Percentiles rank a stretch among this genome's conserved stretches.
These are phyloP conservation scores for Lagenidium giganteum DNA, from an alignment of 352 stramenopile genomes.

Conservation along the genomic window DNA sequence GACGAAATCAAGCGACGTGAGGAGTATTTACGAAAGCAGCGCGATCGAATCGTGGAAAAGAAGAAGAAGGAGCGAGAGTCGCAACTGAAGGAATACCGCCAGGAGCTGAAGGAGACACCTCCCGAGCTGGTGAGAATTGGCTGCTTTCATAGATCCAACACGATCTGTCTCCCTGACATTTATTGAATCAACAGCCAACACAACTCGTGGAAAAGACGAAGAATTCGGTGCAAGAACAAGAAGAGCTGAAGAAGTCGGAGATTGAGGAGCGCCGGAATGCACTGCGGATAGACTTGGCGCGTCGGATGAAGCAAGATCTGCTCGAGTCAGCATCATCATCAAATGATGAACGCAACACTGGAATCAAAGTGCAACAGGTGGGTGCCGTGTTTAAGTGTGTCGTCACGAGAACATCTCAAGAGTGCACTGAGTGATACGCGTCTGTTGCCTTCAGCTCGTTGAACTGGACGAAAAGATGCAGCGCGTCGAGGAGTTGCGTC, in stretches of 20 bases:
- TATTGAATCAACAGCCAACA: constrained; percentile 14
- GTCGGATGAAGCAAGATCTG: constrained; percentile 69
- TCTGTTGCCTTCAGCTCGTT: constrained; percentile 23
- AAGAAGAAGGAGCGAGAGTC: constrained; percentile 62
- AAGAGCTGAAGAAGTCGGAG: constrained; percentile 48
- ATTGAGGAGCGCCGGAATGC: constrained; percentile 50
- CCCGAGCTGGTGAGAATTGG: constrained; percentile 26
- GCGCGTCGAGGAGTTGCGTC: constrained; percentile 53
- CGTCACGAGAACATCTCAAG: neutral
- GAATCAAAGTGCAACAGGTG: constrained; percentile 45
- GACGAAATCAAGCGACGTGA: constrained; percentile 57
- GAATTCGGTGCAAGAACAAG: constrained; percentile 26
- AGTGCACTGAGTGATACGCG: neutral
- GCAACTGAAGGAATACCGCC: constrained; percentile 54
- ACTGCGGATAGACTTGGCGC: constrained; percentile 50
- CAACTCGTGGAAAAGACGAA: constrained; percentile 53
- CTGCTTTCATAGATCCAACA: neutral
- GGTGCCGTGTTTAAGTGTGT: constrained; percentile 1
- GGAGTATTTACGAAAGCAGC: constrained; percentile 58
- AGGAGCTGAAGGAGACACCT: constrained; percentile 50
- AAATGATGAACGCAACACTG: neutral
- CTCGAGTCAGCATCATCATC: too few species aligned
- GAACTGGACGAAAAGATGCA: constrained; percentile 67
- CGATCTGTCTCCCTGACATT: neutral
- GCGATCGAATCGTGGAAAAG: constrained; percentile 61